Evolutionary conservation across 2,329 filamentous ascomycete genomes (phyloP), one percentile per base, ranked within the genome.

Genomic region (Hypoxylon sp.): DNA sequence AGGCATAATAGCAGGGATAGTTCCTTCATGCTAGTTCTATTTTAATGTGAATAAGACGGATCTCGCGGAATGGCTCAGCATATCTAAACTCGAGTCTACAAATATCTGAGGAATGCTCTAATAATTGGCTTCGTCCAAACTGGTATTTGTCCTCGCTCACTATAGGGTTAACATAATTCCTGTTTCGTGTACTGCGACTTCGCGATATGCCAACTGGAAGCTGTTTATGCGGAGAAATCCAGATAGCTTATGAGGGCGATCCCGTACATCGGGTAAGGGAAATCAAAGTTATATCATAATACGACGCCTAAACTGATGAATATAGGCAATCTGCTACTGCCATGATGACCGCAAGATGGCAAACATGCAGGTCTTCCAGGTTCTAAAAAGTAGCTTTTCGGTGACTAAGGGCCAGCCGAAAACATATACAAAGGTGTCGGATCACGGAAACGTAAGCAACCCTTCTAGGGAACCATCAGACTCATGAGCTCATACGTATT

Each of bases 141-240:
- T 37, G 13, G 4, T 37, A n/a, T 11, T 11, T 13, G 2, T 37
- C 10, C 13, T 37, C 10, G 5, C 13, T 14, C 10, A 13, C 13
- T 37, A 5, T 13, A 37, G 35, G 13, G 11, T 37, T 13, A 37
- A 37, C 13, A 37, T 37, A 13, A 37, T 37, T 37, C 13, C 11
- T 14, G 2, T 14, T 14, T 14, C 35, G 10, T 20, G 4, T 22
- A 22, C 42, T 25, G 22, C 42, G 3, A n/a, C 14, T 7, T 37
- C 1, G 13, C 56, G 61, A 6, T 3, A 68, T 68, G 61, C 65
- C 61, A 10, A 68, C 61, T 6, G 65, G 65, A 42, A 61, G 50
- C 44, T 69, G 62, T 53, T 42, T 69, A 35, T 69, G 66, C 22
- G 66, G 62, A 20, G 66, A 66, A 56, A 57, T 66, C 13, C 58